Evolutionary conservation across 108 stramenopile genomes (phyloP).

Genomic region (Skeletonema grethae): DNA sequence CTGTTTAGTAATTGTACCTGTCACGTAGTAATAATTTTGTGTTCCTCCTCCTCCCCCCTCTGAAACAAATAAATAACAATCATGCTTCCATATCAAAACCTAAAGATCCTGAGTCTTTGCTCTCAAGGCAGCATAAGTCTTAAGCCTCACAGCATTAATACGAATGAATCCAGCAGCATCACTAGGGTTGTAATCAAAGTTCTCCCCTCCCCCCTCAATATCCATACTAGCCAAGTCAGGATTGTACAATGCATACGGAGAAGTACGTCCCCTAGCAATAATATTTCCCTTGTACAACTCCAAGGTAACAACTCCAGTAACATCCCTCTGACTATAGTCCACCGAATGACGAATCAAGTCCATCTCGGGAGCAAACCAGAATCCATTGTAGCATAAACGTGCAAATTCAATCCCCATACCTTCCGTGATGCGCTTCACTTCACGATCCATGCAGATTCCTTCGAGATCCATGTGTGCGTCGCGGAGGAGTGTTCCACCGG

Average conservation of each 20-base stretch:
- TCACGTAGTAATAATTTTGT: too few relatives aligned
- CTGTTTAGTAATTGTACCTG: too few relatives aligned
- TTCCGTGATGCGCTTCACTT: conserved; percentile 98
- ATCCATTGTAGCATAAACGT: conserved; percentile 98
- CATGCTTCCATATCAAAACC: too few relatives aligned
- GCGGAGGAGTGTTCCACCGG: conserved; percentile 95
- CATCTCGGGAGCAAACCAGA: conserved; percentile 99
- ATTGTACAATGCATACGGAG: conserved; percentile 93
- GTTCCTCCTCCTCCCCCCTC: too few relatives aligned
- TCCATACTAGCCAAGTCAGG: conserved; percentile 98
- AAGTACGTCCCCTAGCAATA: conserved; percentile 82
- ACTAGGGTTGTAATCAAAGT: conserved; percentile 97
- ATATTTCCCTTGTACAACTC: conserved; percentile 97
- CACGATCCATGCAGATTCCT: conserved; percentile 96
- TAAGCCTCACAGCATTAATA: conserved; percentile 96
- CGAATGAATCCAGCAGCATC: conserved; percentile 99
- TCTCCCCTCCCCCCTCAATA: conserved; percentile 94
- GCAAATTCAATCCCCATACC: conserved; percentile 89
- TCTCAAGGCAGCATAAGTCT: conserved; percentile 95
- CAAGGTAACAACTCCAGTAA: conserved; percentile 88
- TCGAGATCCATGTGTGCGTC: conserved; percentile 96
- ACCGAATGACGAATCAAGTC: conserved; percentile 92
- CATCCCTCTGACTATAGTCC: conserved; percentile 88
- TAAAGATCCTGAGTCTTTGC: conserved; percentile 49
- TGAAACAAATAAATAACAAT: too few relatives aligned